phyloP scores from a whole-genome alignment of 257 asterid genomes.

The Misopates orontium region DNA sequence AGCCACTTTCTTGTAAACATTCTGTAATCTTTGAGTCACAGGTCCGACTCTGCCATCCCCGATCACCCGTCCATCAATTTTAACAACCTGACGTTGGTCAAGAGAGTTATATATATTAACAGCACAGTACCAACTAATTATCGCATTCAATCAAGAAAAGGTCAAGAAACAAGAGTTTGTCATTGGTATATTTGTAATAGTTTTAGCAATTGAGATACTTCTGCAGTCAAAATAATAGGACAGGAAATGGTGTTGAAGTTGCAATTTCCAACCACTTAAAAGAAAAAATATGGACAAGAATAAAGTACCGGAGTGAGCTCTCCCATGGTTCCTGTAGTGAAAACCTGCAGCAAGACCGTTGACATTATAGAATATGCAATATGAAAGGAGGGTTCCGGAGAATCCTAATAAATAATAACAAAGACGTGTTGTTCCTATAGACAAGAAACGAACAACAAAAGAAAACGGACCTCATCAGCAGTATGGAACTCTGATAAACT shows the following conservation, averaged over 20 bases:
- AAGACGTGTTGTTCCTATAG: background rate
- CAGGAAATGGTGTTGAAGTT: background rate
- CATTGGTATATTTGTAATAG: background rate
- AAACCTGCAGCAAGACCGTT: slow-evolving; percentile 40
- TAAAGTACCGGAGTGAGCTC: slow-evolving; percentile 82
- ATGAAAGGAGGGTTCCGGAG: background rate
- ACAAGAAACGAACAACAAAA: slow-evolving; percentile 10
- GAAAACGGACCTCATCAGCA: slow-evolving; percentile 78
- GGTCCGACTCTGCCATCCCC: slow-evolving; percentile 89
- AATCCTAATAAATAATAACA: background rate
- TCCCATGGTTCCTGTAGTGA: slow-evolving; percentile 93
- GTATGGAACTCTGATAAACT: slow-evolving; percentile 88
- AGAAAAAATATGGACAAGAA: background rate
- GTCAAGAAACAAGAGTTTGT: background rate
- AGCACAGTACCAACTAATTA: slow-evolving; percentile 3
- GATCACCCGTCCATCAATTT: slow-evolving; percentile 73
- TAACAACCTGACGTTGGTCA: slow-evolving; percentile 53
- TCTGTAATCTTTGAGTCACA: slow-evolving; percentile 66
- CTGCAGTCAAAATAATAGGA: too few species aligned
- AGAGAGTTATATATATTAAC: slow-evolving; percentile 9
- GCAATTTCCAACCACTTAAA: background rate
- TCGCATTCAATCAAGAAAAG: background rate
- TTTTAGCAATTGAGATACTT: background rate
- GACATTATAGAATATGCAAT: background rate
- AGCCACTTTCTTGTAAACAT: slow-evolving; percentile 52